Base-by-base conservation (phyloP, 2,329 filamentous ascomycete genomes). In the Fusarium penzigii region DNA sequence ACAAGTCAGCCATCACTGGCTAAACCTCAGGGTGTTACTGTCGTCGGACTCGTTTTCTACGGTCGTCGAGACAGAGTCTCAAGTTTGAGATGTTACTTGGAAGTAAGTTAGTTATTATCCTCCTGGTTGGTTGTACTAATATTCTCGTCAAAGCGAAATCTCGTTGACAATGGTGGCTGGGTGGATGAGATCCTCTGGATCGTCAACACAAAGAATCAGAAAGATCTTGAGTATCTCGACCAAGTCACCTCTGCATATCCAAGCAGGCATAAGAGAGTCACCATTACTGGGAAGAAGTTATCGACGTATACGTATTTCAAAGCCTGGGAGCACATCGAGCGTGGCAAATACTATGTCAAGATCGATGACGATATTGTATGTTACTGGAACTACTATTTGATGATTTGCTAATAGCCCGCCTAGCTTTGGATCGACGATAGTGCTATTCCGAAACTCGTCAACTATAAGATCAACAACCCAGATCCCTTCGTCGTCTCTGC, bases 341-440 rank as follows among this genome's bases (percentile, higher is more conserved):
- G 57, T 16, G 58, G 52, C 14, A 61, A 61, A 16, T 61, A 61
- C 42, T 61, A 61, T 29, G 57, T 61, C 42, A 61, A 61, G 42
- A 61, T 61, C n/a, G 58, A 61, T 1, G 58, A 61, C n/a, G 51
- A 53, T 46, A 46, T 53, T 46, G 51, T 53, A 38, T 2, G 47
- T 36, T 36, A 7, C 7, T 5, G 7, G 20, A 25, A 36, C 10
- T 36, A 36, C 32, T 36, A 9, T 4, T 36, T 5, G 13, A 5
- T 5, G 13, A 5, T 14, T 14, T 12, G 14, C 8, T 25, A 7
- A 25, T 25, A 25, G 7, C 20, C 20, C 7, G 20, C 20, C 20
- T 25, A 61, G 58, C 46, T 59, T 4, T 61, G 58, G 58, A 57
- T 61, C 4, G 49, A 61, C 11, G 58, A 61, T 5, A 3, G 52